phyloP scores from a whole-genome alignment of 1,284 basidiomycete genomes.

The Boletellus deceptivus region DNA sequence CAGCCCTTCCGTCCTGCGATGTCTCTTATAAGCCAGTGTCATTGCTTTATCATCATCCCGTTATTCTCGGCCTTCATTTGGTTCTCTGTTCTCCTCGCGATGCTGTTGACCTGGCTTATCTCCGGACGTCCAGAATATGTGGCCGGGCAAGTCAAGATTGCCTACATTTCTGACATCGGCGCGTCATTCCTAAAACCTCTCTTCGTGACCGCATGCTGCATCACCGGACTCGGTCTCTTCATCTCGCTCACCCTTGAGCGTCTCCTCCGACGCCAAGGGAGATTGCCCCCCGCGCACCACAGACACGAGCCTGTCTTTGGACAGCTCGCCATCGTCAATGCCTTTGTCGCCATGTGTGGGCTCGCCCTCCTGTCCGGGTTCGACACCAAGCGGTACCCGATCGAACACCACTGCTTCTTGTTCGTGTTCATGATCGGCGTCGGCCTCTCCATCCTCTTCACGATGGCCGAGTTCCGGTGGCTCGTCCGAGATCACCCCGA shows the following conservation, averaged over 20 bases:
- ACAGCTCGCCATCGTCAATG: slow-evolving; percentile 54
- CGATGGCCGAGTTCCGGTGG: slow-evolving; percentile 68
- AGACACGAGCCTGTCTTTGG: slow-evolving; percentile 53
- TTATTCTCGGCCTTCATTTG: slow-evolving; percentile 58
- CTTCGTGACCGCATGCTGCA: slow-evolving; percentile 58
- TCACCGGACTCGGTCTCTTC: slow-evolving; percentile 62
- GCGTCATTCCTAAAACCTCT: slow-evolving; percentile 69
- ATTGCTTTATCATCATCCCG: slow-evolving; percentile 64
- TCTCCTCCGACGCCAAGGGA: slow-evolving; percentile 60
- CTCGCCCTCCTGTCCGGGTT: slow-evolving; percentile 64
- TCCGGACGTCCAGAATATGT: slow-evolving; percentile 49
- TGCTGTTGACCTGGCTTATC: slow-evolving; percentile 66
- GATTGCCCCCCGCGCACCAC: slow-evolving; percentile 58
- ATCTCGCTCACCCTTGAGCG: slow-evolving; percentile 59
- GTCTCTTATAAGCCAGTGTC: slow-evolving; percentile 35
- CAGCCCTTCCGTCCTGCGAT: too few species aligned
- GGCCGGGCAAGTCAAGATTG: slow-evolving; percentile 53
- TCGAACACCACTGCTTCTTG: slow-evolving; percentile 56
- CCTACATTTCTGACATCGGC: slow-evolving; percentile 73
- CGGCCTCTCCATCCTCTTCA: slow-evolving; percentile 66
- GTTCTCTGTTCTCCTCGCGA: slow-evolving; percentile 61
- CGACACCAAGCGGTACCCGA: slow-evolving; percentile 55
- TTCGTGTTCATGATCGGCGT: slow-evolving; percentile 65
- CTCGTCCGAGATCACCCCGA: slow-evolving; percentile 54
- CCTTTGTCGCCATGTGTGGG: slow-evolving; percentile 56